Evolutionary conservation across 2,329 filamentous ascomycete species (phyloP).

Genomic region (Lecanoromycetidae sp.): DNA sequence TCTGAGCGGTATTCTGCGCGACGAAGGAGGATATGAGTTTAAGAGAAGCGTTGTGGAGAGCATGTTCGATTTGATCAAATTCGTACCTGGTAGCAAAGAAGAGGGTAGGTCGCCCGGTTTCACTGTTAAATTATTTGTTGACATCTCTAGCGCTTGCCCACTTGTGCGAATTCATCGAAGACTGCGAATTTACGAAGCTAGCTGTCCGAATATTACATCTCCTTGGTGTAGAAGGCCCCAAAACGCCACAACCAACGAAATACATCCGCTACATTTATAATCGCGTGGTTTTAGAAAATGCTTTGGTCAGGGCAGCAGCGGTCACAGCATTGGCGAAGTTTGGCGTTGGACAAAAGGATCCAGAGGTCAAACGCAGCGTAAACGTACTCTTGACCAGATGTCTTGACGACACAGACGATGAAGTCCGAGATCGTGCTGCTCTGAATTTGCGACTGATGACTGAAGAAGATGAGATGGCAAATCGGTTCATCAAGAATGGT

Average conservation of each 20-base stretch:
- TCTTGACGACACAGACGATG: slow-evolving; percentile 92
- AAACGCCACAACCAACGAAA: slow-evolving; percentile 91
- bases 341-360: slow-evolving; percentile 89
- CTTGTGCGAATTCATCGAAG: slow-evolving; percentile 97
- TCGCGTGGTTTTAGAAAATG: slow-evolving; percentile 91
- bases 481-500: slow-evolving; percentile 88
- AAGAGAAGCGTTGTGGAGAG: slow-evolving; percentile 96
- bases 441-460: slow-evolving; percentile 86
- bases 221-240: slow-evolving; percentile 85
- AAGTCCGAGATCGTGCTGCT: slow-evolving; percentile 89
- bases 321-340: slow-evolving; percentile 96
- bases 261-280: slow-evolving; percentile 99
- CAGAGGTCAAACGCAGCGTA: slow-evolving; percentile 92
- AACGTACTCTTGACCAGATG: slow-evolving; percentile 84
- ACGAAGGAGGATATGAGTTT: slow-evolving; percentile 97
- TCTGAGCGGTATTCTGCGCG: slow-evolving; percentile 88
- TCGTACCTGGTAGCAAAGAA: slow-evolving; percentile 76
- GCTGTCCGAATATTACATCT: slow-evolving; percentile 91
- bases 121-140: slow-evolving; percentile 16
- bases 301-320: slow-evolving; percentile 85
- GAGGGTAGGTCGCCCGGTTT: slow-evolving; percentile 34
- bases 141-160: slow-evolving; percentile 61
- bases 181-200: slow-evolving; percentile 97
- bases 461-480: slow-evolving; percentile 76
- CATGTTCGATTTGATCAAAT: slow-evolving; percentile 99